These are phyloP conservation scores for Globisporangium camurandrum DNA, from an alignment of 352 stramenopile species.

Conservation along the genomic window DNA sequence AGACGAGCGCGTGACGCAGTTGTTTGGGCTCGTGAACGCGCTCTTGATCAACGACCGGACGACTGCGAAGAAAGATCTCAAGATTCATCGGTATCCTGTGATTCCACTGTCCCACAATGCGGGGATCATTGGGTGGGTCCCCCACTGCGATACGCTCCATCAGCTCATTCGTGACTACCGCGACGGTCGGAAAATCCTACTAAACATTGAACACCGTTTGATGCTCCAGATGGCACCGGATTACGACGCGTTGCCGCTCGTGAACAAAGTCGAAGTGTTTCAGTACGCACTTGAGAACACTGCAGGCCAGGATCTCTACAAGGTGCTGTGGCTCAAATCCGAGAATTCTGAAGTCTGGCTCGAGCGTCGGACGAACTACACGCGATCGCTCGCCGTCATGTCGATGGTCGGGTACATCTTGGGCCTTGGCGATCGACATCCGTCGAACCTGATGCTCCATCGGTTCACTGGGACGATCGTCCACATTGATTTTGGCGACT, in stretches of 20 bases:
- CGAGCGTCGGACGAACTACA: slow-evolving; percentile 96
- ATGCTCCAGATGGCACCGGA: slow-evolving; percentile 88
- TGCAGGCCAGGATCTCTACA: slow-evolving; percentile 95
- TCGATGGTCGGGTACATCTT: slow-evolving; percentile 99
- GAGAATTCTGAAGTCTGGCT: slow-evolving; percentile 98
- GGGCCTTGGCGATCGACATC: slow-evolving; percentile 97
- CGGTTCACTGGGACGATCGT: slow-evolving; percentile 94
- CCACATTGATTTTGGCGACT: slow-evolving; percentile 97
- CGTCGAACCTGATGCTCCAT: slow-evolving; percentile 99
- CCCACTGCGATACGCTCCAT: slow-evolving; percentile 98
- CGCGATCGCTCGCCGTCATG: slow-evolving; percentile 96
- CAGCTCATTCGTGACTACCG: slow-evolving; percentile 94
- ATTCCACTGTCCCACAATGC: slow-evolving; percentile 98
- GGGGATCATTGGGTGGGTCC: slow-evolving; percentile 97
- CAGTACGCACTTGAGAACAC: slow-evolving; percentile 90
- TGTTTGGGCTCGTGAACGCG: slow-evolving; percentile 99
- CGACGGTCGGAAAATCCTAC: slow-evolving; percentile 83
- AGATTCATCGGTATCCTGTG: slow-evolving; percentile 97
- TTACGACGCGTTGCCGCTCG: slow-evolving; percentile 94
- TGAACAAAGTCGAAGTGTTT: slow-evolving; percentile 99
- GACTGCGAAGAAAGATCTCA: slow-evolving; percentile 96
- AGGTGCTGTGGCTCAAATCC: slow-evolving; percentile 94
- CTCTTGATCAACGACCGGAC: slow-evolving; percentile 94
- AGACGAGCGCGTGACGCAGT: slow-evolving; percentile 99
- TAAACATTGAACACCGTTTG: slow-evolving; percentile 93